A percentile compares a stretch with the other conserved stretches of the same genome.
These are phyloP conservation scores for Letharia columbiana DNA, from an alignment of 495 filamentous ascomycete species.

Conservation along the genomic window DNA sequence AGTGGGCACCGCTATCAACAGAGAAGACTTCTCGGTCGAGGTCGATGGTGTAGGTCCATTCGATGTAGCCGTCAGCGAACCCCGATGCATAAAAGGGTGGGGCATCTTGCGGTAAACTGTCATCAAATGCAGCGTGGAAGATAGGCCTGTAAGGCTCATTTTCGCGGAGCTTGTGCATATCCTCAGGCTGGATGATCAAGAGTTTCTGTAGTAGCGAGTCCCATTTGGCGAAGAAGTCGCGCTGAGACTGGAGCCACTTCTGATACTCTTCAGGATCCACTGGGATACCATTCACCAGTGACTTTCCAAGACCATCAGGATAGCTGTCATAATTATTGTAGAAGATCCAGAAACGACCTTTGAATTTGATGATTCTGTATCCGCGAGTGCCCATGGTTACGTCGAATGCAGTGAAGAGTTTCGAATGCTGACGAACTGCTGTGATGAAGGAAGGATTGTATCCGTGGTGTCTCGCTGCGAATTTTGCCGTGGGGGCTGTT, in stretches of 20 bases:
- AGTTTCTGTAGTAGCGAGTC: constrained; percentile 2
- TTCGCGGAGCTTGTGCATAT: background rate
- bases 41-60: constrained; percentile 18
- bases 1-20: constrained; percentile 20
- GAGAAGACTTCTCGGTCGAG: constrained; percentile 23
- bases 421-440: no score
- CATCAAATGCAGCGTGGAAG: constrained; percentile 7
- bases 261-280: constrained; percentile 25
- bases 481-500: no score
- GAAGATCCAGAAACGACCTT: constrained; percentile 29
- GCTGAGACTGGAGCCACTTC: constrained; percentile 16
- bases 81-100: background rate
- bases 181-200: constrained; percentile 7
- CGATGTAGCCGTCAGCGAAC: background rate
- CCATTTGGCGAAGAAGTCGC: constrained; percentile 9
- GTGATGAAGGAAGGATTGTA: no score
- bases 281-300: constrained; percentile 27
- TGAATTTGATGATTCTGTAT: constrained; percentile 26
- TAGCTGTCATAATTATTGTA: constrained; percentile 32
- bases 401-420: background rate
- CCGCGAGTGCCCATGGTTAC: constrained; percentile 25
- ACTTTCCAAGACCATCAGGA: constrained; percentile 25
- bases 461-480: no score
- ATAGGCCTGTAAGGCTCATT: background rate
- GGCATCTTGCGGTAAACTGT: background rate